phyloP scores from a whole-genome alignment of 2,329 filamentous ascomycete species.

The Alternaria sp. region DNA sequence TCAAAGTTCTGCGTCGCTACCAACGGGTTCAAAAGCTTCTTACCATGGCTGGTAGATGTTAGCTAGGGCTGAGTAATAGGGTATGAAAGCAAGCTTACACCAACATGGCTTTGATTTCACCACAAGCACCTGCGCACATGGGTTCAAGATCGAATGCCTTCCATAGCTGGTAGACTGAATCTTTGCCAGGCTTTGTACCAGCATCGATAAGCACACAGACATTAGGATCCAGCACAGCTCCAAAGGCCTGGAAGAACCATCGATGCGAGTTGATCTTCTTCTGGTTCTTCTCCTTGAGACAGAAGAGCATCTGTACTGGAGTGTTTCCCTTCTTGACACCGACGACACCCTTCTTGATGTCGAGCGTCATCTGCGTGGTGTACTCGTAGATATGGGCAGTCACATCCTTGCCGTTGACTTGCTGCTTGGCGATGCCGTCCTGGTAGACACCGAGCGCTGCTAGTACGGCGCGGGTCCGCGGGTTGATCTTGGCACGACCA shows the following conservation, averaged over 20 bases:
- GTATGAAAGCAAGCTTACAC: conserved; percentile 50
- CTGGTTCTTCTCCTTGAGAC: conserved; percentile 98
- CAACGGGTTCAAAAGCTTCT: conserved; percentile 88
- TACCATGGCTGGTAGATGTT: conserved; percentile 63
- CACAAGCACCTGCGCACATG: conserved; percentile 96
- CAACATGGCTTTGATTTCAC: conserved; percentile 99
- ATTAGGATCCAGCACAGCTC: conserved; percentile 88
- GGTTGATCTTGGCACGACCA: conserved; percentile 95
- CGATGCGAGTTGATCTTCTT: conserved; percentile 99
- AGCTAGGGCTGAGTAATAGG: conserved; percentile 1
- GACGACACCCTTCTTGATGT: conserved; percentile 89
- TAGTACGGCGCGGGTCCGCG: conserved; percentile 84
- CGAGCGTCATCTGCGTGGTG: conserved; percentile 83
- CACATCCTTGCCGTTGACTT: conserved; percentile 95
- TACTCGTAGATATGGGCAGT: conserved; percentile 97
- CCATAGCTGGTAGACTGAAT: conserved; percentile 98
- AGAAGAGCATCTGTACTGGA: conserved; percentile 96
- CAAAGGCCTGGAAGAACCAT: conserved; percentile 99
- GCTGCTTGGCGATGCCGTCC: conserved; percentile 97
- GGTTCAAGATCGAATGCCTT: conserved; percentile 98
- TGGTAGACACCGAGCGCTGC: conserved; percentile 97
- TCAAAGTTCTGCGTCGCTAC: conserved; percentile 98
- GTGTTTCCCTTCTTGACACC: conserved; percentile 81
- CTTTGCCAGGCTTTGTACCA: conserved; percentile 90
- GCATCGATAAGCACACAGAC: conserved; percentile 97